phyloP scores from a whole-genome alignment of 2,329 filamentous ascomycete species.

The Cordyceps farinosa region DNA sequence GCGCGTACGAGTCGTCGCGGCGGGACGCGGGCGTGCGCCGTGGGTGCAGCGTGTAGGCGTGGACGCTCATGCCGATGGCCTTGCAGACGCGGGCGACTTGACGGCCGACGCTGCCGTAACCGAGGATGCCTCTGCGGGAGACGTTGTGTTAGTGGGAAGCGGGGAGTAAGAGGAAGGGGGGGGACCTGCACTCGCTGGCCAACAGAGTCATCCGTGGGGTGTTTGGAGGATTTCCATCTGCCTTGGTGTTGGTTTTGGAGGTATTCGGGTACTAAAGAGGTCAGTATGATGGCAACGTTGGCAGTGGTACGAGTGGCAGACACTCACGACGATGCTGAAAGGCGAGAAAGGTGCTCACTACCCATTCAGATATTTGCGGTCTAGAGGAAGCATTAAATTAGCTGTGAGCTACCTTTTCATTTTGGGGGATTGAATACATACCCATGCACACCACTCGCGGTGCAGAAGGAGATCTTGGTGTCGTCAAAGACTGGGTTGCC shows the following conservation, averaged over 20 bases:
- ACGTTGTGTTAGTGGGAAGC: neutral
- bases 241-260: constrained; percentile 41
- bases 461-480: constrained; percentile 49
- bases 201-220: constrained; percentile 41
- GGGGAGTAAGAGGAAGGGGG: neutral
- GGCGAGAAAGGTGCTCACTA: constrained; percentile 49
- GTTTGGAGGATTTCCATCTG: constrained; percentile 39
- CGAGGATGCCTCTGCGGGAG: constrained; percentile 44
- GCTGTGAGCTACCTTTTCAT: neutral
- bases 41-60: constrained; percentile 71
- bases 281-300: neutral
- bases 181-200: constrained; percentile 46
- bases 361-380: constrained; percentile 56
- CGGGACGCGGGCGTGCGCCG: constrained; percentile 64
- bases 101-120: constrained; percentile 53
- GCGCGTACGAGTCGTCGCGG: constrained; percentile 61
- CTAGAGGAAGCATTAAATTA: constrained; percentile 27
- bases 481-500: constrained; percentile 46
- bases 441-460: constrained; percentile 58
- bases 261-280: constrained; percentile 40
- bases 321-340: constrained; percentile 45
- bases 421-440: constrained; percentile 27
- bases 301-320: neutral
- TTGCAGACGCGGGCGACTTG: constrained; percentile 54
- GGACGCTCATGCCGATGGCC: constrained; percentile 66